Evolutionary conservation across 2,329 filamentous ascomycete species (phyloP).

Genomic region (Colletotrichum australisinense): DNA sequence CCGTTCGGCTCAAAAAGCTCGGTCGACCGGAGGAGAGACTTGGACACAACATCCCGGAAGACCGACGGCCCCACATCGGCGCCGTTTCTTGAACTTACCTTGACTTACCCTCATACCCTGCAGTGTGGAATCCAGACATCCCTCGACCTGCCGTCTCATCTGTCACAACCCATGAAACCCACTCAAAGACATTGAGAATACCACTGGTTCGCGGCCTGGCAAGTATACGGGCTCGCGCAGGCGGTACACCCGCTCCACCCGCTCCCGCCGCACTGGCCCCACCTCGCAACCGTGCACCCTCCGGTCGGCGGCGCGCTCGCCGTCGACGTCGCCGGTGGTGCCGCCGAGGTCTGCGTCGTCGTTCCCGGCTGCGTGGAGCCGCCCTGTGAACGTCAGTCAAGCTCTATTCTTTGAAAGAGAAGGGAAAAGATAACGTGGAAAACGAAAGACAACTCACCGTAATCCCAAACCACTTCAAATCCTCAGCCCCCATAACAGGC

Average conservation of each 20-base stretch:
- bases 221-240: slow-evolving; percentile 33
- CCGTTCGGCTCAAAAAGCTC: not conserved
- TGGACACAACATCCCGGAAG: not conserved
- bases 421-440: too few relatives aligned
- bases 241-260: slow-evolving; percentile 32
- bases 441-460: not conserved
- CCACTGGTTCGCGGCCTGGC: slow-evolving; percentile 31
- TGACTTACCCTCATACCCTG: not conserved
- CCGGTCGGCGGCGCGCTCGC: slow-evolving; percentile 23
- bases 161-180: not conserved
- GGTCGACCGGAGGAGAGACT: not conserved
- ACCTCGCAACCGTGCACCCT: slow-evolving; percentile 25
- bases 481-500: slow-evolving; percentile 44
- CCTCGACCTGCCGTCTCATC: not conserved
- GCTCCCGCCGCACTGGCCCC: slow-evolving; percentile 38
- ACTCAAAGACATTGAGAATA: slow-evolving; percentile 36
- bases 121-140: fast-evolving
- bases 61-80: too few relatives aligned
- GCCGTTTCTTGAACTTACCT: not conserved
- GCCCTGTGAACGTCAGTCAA: not conserved
- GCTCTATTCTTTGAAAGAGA: not conserved
- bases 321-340: slow-evolving; percentile 30
- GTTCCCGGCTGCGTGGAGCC: slow-evolving; percentile 27
- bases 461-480: slow-evolving; percentile 41
- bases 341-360: slow-evolving; percentile 21